Conservation (phyloP, 2,329 filamentous ascomycete genomes). For the Zopfia rhizophila region DNA sequence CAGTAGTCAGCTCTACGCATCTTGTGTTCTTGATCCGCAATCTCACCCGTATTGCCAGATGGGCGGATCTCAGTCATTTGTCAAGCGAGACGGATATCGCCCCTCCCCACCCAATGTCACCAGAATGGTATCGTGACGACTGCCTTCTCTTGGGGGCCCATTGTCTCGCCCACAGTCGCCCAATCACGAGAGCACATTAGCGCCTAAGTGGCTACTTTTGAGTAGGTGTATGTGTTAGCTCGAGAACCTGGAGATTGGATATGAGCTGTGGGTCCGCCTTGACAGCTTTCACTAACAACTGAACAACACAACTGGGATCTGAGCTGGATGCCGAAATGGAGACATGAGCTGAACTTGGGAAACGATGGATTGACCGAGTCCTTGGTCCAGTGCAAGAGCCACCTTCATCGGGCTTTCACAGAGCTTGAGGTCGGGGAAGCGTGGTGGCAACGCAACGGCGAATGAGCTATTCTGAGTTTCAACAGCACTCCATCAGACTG, state of each 20-base stretch:
- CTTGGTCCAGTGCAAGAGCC: slow-evolving; percentile 1
- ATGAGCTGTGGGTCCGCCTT: slow-evolving; percentile 14
- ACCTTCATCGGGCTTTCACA: background rate
- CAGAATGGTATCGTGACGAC: slow-evolving; percentile 11
- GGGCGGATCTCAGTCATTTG: slow-evolving; percentile 14
- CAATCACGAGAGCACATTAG: slow-evolving; percentile 17
- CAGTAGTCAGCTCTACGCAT: slow-evolving; percentile 26
- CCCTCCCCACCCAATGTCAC: slow-evolving; percentile 19
- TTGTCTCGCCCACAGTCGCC: slow-evolving; percentile 3
- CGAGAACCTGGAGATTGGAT: slow-evolving; percentile 11
- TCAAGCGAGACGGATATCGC: slow-evolving; percentile 23
- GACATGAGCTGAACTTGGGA: slow-evolving; percentile 10
- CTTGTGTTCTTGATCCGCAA: slow-evolving; percentile 9
- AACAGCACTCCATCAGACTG: slow-evolving; percentile 7
- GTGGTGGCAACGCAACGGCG: slow-evolving; percentile 11
- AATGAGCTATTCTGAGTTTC: slow-evolving; percentile 14
- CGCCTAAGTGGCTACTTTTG: slow-evolving; percentile 14
- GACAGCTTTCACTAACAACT: slow-evolving; percentile 10
- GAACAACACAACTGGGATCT: slow-evolving; percentile 2
- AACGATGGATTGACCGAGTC: background rate
- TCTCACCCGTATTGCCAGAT: slow-evolving; percentile 22
- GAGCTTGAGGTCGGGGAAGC: slow-evolving; percentile 1
- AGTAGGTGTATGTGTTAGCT: slow-evolving; percentile 18
- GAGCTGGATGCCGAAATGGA: background rate
- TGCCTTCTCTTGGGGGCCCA: slow-evolving; percentile 16